Base-by-base conservation (phyloP, 306 rosid genomes). In the Astragalus glycyphyllos region DNA sequence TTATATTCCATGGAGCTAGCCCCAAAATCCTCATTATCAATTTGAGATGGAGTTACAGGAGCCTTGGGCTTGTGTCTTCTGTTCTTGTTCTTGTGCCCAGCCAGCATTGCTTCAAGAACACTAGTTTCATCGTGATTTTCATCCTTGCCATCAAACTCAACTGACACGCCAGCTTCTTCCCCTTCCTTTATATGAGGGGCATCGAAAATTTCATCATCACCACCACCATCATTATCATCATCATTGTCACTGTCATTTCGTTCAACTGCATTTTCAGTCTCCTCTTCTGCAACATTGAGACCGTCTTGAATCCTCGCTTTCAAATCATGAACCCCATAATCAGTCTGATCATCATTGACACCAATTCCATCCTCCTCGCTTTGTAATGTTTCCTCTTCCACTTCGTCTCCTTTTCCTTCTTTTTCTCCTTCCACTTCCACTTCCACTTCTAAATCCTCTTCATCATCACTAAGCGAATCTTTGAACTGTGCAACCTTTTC, bases 401-500 rank as follows among this genome's bases (percentile, higher is more conserved):
- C 46, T 9, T 29, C 47, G 7, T 61, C 72, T 68, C 16, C 38
- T 61, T 37, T 70, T 64, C 15, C 63, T 51, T 86, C 70, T 65
- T 83, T 8, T 59, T 81, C 90, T 10, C 10, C 69, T 32, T 66
- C 86, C 32, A 62, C 34, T 15, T 66, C 86, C 32, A 62, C 34
- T 15, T 73, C 87, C 11, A 0, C 71, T 47, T 76, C 79, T 37
- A 68, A 66, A 40, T 69, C 78, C 13, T 76, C 88, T 3, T 71
- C 92, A 42, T 76, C 91, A 72, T 82, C 72, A 7, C 35, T 75
- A 35, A 84, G 70, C 0, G 96, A 85, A 46, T 89, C 94, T 74
- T 31, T 84, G 37, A 89, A 87, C 83, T 95, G 92, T 0, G 88
- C 90, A 23, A 95, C 96, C 80, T 89, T 95, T 82, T 95, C 97